Base-by-base conservation (phyloP, 345 rosid genomes). In the Rhodamnia rubescens region DNA sequence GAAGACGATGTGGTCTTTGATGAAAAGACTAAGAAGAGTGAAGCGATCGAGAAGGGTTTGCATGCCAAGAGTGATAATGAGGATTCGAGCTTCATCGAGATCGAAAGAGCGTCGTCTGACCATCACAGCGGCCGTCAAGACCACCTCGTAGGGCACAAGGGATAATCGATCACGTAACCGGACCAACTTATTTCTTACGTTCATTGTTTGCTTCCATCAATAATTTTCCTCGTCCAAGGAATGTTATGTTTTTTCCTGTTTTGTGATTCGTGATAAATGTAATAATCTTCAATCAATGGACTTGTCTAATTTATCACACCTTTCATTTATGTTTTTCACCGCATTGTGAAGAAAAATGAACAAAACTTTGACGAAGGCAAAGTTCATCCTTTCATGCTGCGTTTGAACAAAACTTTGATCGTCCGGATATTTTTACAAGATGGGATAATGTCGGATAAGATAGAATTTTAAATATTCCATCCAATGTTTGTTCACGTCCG, bases 1-100 rank as follows among this genome's bases (percentile, higher is more conserved):
- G 88, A 86, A 55, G 88, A 86, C 49, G 88, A 86, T 56, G 86
- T 86, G 50, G 78, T 74, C 85, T 5, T 86, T 51, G 88, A 86
- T 6, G 83, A 36, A 22, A 59, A 83, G 88, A 32, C 49, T 13
- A 57, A n/a, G 78, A 74, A 86, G 80, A 32, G 32, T 15, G 81
- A 86, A 57, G 49, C 59, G 81, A 82, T 82, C 7, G 84, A 84
- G 20, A 84, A 86, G 84, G 86, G 61, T 22, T 69, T 20, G 80
- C 47, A 69, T 36, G 80, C 47, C 29, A 56, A 51, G 85, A 40
- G 49, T 21, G 47, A 42, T 24, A 18, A 7, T 8, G 84, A 42
- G 55, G 53, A 20, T 26, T 42, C 81, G 51, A 55, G 59, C 32
- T 74, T 53, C 47, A 20, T 49, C 51, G 74, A 24, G 74, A 40